Evolutionary conservation across 75 land plant genomes (phyloP), one percentile per base, ranked within the genome.

Genomic region (Picea sitchensis): DNA sequence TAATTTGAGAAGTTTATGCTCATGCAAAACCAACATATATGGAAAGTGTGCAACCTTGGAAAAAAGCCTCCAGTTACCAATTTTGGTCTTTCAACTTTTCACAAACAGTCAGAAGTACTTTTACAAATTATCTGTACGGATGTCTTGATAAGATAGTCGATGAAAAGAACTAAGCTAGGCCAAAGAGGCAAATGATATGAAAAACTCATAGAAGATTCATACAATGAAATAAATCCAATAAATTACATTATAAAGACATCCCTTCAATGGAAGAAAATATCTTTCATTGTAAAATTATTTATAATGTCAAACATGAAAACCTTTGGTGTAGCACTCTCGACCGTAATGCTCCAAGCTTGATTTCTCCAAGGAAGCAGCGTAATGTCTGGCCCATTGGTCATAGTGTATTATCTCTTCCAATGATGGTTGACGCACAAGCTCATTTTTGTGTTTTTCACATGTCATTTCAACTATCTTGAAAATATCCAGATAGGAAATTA

Each of bases 401-500:
- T 91, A 96, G 64, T 92, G 92, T 57, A 96, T 47, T 73, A 96
- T 96, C 59, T 96, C 99, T 59, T 96, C 95, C 26, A 96, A 89
- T 13, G 91, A 87, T 14, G 99, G 99, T 11, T 68, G 58, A 11
- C 30, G 58, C 58, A 96, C 93, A 31, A 96, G 73, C 32, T 96
- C 98, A 31, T 79, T 80, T 74, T 79, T 80, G 61, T 96, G 99
- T 78, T 90, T 91, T 41, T 88, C 89, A 69, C 99, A 96, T 9
- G 99, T 94, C 61, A 89, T 77, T 83, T 96, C 99, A 59, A 96
- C 94, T 7, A 92, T 82, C 76, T 86, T 94, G 85, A 96, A 90
- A 11, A 96, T 96, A 79, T 96, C 99, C 79, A 96, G 82, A 74
- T 96, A 96, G 58, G 90, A 80, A 74, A 96, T 96, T 80, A 97